These are phyloP conservation scores for Podaxis sp. DNA, from an alignment of 768 basidiomycete genomes.

Conservation along the genomic window DNA sequence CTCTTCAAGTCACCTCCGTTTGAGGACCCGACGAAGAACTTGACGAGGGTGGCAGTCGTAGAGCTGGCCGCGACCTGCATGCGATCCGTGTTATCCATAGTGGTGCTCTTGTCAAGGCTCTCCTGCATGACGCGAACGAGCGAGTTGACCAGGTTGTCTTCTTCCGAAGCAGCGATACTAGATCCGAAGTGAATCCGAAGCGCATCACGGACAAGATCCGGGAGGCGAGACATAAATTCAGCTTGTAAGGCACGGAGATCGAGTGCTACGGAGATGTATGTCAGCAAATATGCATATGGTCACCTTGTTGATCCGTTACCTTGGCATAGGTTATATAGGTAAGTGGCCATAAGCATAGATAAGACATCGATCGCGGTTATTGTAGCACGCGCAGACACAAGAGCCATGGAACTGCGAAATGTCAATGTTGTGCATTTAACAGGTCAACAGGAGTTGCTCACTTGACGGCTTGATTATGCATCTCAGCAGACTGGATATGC, in stretches of 20 bases:
- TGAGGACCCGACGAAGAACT: constrained; percentile 36
- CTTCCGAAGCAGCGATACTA: constrained; percentile 27
- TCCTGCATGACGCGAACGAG: constrained; percentile 43
- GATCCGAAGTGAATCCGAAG: constrained; percentile 25
- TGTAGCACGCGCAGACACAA: constrained; percentile 76
- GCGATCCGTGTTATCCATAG: constrained; percentile 68
- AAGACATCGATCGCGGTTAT: constrained; percentile 70
- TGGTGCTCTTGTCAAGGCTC: constrained; percentile 64
- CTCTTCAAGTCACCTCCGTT: constrained; percentile 22
- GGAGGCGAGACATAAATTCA: constrained; percentile 53
- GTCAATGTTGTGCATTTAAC: constrained; percentile 6
- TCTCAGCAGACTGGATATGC: constrained; percentile 81
- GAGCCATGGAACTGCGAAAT: constrained; percentile 49
- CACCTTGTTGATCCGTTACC: constrained; percentile 26
- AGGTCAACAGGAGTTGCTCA: constrained; percentile 30
- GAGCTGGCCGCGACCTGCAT: constrained; percentile 66
- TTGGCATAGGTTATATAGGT: constrained; percentile 74
- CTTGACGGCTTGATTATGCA: constrained; percentile 87
- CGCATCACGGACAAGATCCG: constrained; percentile 49
- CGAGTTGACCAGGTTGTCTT: constrained; percentile 30
- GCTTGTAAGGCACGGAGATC: constrained; percentile 74
- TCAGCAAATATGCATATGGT: neutral
- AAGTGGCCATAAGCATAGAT: constrained; percentile 66
- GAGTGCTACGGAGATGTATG: constrained; percentile 44
- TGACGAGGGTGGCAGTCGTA: constrained; percentile 47